Base-by-base conservation (phyloP, 225 moss, liverwort and hornwort species). In the Sphagnum tenellum region DNA sequence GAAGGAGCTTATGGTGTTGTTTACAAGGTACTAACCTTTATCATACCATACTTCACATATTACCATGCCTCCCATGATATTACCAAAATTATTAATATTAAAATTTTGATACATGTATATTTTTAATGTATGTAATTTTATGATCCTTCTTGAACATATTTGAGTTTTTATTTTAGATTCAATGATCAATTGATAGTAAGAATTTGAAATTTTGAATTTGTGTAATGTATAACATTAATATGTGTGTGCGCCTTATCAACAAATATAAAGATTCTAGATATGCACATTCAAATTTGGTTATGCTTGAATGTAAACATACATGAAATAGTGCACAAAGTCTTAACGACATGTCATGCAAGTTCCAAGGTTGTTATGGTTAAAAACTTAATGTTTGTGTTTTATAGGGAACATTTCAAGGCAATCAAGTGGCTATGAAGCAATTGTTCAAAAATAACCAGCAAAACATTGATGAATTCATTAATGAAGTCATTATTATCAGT, bases 1-100 rank as follows among this genome's bases (percentile, higher is more conserved):
- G 44, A 62, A 7, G 83, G 83, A 66, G 78, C 79, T 7, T 82
- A 73, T 56, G 86, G 86, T 49, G 77, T 59, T 66, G 86, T 86
- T 12, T 80, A 78, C 63, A 86, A 83, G 80, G 86, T 86, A 49
- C 49, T 57, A 3, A 12, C 7, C 3, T n/a, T 4, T 12, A 5
- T 44, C 5, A 57, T 57, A 12, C 57, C 0, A 57, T 57, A 12
- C 4, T 1, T 29, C 4, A 12, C 13, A 5, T 12, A 2, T 57
- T 29, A 57, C 5, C 57, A n/a, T 9, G 57, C 12, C 44, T 58
- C 14, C 13, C 6, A 12, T 11, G 44, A 6, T n/a, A 57, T 0
- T 44, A 5, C 44, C 9, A 9, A 57, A 57, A 3, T n/a, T 44
- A 57, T 57, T 6, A 2, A 5, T 12, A 58, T 0, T 1, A 58